These are phyloP conservation scores for Colletotrichum tropicicola DNA, from an alignment of 2,329 filamentous ascomycete species.

Conservation along the genomic window DNA sequence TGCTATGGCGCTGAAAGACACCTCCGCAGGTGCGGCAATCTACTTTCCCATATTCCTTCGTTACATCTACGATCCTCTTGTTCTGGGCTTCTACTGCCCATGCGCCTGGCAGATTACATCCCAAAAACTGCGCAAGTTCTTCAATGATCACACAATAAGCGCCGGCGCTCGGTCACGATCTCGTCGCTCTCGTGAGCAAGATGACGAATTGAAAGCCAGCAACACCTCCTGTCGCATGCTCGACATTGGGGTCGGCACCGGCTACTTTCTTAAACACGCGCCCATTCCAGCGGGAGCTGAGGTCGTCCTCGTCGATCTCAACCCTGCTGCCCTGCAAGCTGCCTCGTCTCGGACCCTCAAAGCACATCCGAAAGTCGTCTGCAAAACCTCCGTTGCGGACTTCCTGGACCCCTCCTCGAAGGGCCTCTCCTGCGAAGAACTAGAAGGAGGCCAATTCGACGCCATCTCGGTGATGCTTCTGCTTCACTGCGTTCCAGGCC, in stretches of 20 bases:
- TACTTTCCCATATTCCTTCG: constrained; percentile 10
- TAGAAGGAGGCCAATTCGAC: constrained; percentile 1
- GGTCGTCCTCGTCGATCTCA: constrained; percentile 5
- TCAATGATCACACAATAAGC: constrained; percentile 36
- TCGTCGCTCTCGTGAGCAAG: constrained; percentile 7
- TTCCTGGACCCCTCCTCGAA: background rate
- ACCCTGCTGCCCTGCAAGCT: constrained; percentile 2
- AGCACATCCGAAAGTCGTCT: background rate
- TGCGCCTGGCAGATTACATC: constrained; percentile 40
- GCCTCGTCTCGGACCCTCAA: constrained; percentile 3
- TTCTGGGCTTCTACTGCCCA: constrained; percentile 44
- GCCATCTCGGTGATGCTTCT: constrained; percentile 24
- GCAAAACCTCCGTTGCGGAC: constrained; percentile 11
- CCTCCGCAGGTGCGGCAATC: constrained; percentile 10
- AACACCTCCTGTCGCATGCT: background rate
- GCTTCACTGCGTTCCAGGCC: constrained; percentile 37
- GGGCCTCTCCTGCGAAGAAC: background rate
- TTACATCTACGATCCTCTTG: constrained; percentile 39
- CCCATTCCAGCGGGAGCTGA: background rate
- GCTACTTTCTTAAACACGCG: background rate
- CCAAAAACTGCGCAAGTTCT: background rate
- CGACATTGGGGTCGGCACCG: constrained; percentile 12
- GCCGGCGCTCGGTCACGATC: constrained; percentile 42
- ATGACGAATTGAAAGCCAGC: background rate
- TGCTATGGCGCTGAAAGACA: background rate